These are phyloP conservation scores for Emergomyces pasteurianus DNA, from an alignment of 2,329 filamentous ascomycete species.

Conservation along the genomic window DNA sequence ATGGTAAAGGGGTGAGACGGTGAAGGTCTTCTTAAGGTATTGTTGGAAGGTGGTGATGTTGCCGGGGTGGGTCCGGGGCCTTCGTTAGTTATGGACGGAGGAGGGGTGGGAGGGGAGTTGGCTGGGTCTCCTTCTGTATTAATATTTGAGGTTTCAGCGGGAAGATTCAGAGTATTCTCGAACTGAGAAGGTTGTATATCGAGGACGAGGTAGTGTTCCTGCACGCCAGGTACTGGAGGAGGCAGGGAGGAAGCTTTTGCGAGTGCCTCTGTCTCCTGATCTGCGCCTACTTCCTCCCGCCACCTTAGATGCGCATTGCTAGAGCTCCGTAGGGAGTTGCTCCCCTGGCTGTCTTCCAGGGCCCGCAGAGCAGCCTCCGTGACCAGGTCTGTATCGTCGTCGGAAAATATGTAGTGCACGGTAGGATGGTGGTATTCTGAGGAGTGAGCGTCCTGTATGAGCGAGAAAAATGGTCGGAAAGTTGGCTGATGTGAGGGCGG, in stretches of 20 bases:
- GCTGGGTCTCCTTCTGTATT: slow-evolving; percentile 13
- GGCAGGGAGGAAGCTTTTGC: slow-evolving; percentile 31
- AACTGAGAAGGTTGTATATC: slow-evolving; percentile 34
- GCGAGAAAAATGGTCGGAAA: slow-evolving; percentile 74
- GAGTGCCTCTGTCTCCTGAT: not conserved
- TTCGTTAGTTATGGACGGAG: slow-evolving; percentile 19
- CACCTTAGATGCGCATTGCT: slow-evolving; percentile 9
- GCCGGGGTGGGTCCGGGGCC: slow-evolving; percentile 11
- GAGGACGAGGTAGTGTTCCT: slow-evolving; percentile 46
- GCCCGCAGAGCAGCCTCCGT: slow-evolving; percentile 51
- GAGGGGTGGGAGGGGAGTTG: not conserved
- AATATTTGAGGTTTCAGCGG: slow-evolving; percentile 13
- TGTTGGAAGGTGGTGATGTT: slow-evolving; percentile 28
- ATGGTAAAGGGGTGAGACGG: slow-evolving; percentile 38
- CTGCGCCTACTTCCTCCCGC: not conserved
- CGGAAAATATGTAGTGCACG: slow-evolving; percentile 84
- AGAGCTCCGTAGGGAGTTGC: slow-evolving; percentile 16
- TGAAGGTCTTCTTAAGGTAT: slow-evolving; percentile 39
- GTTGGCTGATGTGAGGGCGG: slow-evolving; percentile 23
- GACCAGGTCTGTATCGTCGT: slow-evolving; percentile 73
- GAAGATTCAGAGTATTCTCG: slow-evolving; percentile 10
- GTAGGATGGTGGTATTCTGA: slow-evolving; percentile 69
- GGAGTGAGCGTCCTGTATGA: slow-evolving; percentile 65
- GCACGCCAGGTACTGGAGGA: slow-evolving; percentile 33
- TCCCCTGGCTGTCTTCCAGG: slow-evolving; percentile 36